A percentile compares a stretch with the other conserved stretches of the same genome.
Evolutionary conservation across 768 basidiomycete species (phyloP).

Genomic region (Trametes gibbosa): DNA sequence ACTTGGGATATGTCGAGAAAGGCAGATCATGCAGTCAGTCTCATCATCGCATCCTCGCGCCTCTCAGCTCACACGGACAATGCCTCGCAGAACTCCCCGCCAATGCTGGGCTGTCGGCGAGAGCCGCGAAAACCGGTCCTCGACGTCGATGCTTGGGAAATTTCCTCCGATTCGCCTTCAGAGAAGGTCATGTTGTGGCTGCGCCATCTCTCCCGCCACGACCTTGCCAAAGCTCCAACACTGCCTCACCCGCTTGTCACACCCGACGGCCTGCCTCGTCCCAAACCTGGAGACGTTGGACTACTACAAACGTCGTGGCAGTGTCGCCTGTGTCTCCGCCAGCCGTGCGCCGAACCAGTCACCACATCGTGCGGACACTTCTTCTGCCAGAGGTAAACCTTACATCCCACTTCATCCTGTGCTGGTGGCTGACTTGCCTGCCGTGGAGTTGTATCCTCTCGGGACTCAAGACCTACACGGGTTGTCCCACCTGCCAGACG

Average conservation of each 20-base stretch:
- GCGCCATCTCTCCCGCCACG: neutral
- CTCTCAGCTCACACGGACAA: neutral
- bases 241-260: neutral
- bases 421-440: neutral
- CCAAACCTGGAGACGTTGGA: no score
- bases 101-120: neutral
- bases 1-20: neutral
- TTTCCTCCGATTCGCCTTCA: neutral
- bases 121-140: neutral
- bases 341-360: conserved; percentile 23
- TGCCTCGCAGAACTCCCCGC: neutral
- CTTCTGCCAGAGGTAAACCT: conserved; percentile 26
- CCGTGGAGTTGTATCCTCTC: conserved; percentile 23
- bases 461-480: neutral
- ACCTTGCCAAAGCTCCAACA: neutral
- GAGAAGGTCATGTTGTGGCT: neutral
- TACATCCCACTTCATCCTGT: neutral
- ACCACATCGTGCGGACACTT: conserved; percentile 29
- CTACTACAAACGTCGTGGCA: conserved; percentile 7
- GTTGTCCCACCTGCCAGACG: conserved; percentile 24
- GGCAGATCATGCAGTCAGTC: neutral
- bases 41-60: neutral
- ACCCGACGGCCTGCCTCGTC: neutral
- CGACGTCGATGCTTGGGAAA: neutral
- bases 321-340: conserved; percentile 23